phyloP scores from a whole-genome alignment of 1,284 basidiomycete species.

The Ceratobasidium papillatum region DNA sequence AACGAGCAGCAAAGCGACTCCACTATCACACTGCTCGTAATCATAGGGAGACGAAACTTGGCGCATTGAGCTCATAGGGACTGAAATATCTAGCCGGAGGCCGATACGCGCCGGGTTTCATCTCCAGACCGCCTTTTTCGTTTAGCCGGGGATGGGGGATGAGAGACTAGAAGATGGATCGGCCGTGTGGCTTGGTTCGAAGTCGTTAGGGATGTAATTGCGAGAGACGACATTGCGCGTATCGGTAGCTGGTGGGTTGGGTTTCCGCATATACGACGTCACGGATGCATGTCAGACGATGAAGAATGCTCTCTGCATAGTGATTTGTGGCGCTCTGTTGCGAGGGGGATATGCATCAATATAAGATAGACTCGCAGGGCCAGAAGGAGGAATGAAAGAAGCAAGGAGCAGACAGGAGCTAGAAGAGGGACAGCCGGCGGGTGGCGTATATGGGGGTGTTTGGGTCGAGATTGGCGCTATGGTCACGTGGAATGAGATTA shows the following conservation, averaged over 20 bases:
- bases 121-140: neutral
- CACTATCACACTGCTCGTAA: neutral
- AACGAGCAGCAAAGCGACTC: neutral
- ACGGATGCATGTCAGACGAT: too few relatives aligned
- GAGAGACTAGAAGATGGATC: neutral
- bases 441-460: neutral
- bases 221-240: neutral
- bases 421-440: neutral
- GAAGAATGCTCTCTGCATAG: too few relatives aligned
- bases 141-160: neutral
- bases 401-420: neutral
- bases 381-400: neutral
- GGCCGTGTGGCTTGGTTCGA: neutral
- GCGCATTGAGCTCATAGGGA: neutral
- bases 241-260: too few relatives aligned
- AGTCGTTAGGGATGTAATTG: neutral
- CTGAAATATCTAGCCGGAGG: slow-evolving; percentile 14
- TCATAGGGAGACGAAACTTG: neutral
- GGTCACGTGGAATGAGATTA: neutral
- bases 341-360: neutral
- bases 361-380: neutral
- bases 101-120: slow-evolving; percentile 8
- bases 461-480: neutral
- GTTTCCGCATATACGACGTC: neutral
- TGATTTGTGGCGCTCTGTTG: slow-evolving; percentile 2